Conservation (phyloP, 2,329 filamentous ascomycete genomes). For the Albifimbria verrucaria region DNA sequence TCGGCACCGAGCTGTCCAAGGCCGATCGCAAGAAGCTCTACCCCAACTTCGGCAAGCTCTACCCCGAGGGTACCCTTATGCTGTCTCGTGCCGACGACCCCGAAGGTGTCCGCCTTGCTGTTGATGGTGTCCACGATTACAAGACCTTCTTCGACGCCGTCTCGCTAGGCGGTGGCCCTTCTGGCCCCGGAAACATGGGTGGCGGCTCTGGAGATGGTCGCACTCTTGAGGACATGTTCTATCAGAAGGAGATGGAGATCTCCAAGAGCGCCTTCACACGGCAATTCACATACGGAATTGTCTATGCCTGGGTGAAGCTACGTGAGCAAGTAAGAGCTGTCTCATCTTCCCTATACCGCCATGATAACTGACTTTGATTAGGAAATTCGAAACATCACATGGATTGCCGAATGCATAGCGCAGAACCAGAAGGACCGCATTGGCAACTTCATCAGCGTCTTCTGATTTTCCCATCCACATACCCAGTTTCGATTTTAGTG, state of each 20-base stretch:
- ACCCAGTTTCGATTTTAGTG: constrained; percentile 20
- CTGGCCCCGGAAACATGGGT: constrained; percentile 78
- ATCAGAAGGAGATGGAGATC: constrained; percentile 99
- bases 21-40: constrained; percentile 94
- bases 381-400: constrained; percentile 99
- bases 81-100: constrained; percentile 91
- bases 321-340: constrained; percentile 77
- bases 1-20: constrained; percentile 94
- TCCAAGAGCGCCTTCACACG: constrained; percentile 92
- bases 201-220: constrained; percentile 77
- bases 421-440: constrained; percentile 99
- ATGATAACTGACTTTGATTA: constrained; percentile 38
- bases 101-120: constrained; percentile 87
- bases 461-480: constrained; percentile 49
- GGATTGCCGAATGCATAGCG: constrained; percentile 99
- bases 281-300: constrained; percentile 91
- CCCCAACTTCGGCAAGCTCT: constrained; percentile 84
- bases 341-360: not conserved
- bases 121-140: constrained; percentile 91
- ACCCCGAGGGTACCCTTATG: constrained; percentile 93
- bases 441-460: constrained; percentile 97
- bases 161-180: constrained; percentile 68
- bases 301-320: constrained; percentile 97
- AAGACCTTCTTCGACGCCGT: constrained; percentile 94
- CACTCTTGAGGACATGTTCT: constrained; percentile 96